Evolutionary conservation across 1,139 yeast genomes (phyloP), one percentile per base, ranked within the genome.

Genomic region (Geotrichum bryndzae): DNA sequence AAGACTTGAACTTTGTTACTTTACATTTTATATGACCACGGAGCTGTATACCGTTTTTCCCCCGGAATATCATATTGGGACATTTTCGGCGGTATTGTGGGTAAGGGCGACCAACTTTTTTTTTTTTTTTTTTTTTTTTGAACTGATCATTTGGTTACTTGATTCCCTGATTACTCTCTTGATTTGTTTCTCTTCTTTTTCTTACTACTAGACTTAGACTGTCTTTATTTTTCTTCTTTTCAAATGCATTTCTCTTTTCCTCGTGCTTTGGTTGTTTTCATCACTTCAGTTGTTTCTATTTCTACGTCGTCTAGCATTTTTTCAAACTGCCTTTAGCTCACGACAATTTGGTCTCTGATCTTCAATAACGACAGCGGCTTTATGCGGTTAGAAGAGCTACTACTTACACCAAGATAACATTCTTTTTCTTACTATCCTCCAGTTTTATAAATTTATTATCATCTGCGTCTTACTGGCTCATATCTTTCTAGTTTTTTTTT

Each of bases 141-240:
- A 38, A 38, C 45, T n/a, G 45, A 7, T 29, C 10, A 29, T 38
- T 38, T 38, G 45, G 45, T 8, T 41, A 59, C 69, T 67, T 3
- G 41, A 35, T 35, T 38, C 27, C 27, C 15, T 38, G 5, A 41
- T 41, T 18, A 6, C 3, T 41, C n/a, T 41, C 18, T 41, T 7
- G 3, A 2, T 8, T 41, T 41, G 6, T n/a, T 41, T 41, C 18
- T 41, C 18, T n/a, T 41, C 48, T 41, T 41, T 18, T 15, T 41
- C 18, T 41, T 18, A 15, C 22, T 41, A 11, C 41, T 2, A 35
- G 41, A 35, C 41, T 15, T 13, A 10, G n/a, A 35, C n/a, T 35
- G 2, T 35, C 41, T 11, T 35, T 29, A 29, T 29, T 29, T 3
- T 8, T 29, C 5, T 29, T 29, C 33, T 35, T 35, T 11, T 35